Evolutionary conservation across 768 basidiomycete genomes (phyloP), one percentile per base, ranked within the genome.

Genomic region (Lactifluus pinguis): DNA sequence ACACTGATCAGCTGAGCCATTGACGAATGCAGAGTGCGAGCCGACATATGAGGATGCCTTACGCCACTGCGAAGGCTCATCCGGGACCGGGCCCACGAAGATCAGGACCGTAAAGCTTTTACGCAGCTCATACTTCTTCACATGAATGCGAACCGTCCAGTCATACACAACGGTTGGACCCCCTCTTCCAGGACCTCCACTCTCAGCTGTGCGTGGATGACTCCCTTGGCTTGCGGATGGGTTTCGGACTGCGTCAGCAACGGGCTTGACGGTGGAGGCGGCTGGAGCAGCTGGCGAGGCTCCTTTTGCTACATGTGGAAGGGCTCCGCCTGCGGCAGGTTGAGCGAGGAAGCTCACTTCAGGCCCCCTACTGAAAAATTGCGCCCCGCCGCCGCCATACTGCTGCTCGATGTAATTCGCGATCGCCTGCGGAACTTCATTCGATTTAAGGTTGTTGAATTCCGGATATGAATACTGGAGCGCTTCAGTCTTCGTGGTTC

Each of bases 401-500:
- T 77, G 71, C 53, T 67, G 61, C 56, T 74, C 72, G 25, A 79
- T 72, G 13, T 66, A 66, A 14, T 66, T 51, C 19, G 67, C 65
- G 51, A 79, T 76, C 13, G 70, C 74, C 8, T 47, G 51, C 42
- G 61, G 32, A 21, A 77, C 72, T 4, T 69, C 68, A 4, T 25
- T 45, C n/a, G 65, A 44, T 55, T 75, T 65, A 30, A 77, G 70
- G 11, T 69, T 69, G 47, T 76, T 75, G 67, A 81, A 79, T 32
- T 80, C 80, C n/a, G 80, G 80, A 64, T 81, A 81, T 2, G 77
- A 73, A 64, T 81, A 82, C 32, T 74, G 71, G 13, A 81, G 68
- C 14, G 63, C 65, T 11, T 6, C 39, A 4, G 72, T 60, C 6
- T 72, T 74, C 38, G 72, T 69, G 3, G 71, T 62, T 2, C 67